Percentiles rank a stretch among this genome's conserved stretches.
phyloP scores from a whole-genome alignment of 192 early-diverging fungal genomes.

The Coemansia sp. region DNA sequence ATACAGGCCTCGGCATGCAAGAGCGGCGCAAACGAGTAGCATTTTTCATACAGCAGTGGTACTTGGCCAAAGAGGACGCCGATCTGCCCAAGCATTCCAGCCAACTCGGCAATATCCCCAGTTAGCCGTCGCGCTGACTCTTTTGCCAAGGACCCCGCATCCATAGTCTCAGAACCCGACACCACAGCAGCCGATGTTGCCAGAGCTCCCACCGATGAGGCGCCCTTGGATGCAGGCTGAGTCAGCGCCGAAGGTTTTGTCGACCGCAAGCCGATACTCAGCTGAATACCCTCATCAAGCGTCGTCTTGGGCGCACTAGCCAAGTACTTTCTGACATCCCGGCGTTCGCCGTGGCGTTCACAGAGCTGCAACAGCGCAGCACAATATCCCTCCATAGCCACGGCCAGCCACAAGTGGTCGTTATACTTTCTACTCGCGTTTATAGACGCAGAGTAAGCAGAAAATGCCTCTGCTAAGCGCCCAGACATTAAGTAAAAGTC shows the following conservation, averaged over 20 bases:
- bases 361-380: slow-evolving; percentile 50
- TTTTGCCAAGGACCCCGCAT: neutral
- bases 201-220: neutral
- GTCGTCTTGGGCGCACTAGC: slow-evolving; percentile 9
- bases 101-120: slow-evolving; percentile 3
- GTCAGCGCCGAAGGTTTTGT: neutral
- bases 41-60: slow-evolving; percentile 44
- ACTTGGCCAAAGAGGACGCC: slow-evolving; percentile 34
- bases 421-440: slow-evolving; percentile 28
- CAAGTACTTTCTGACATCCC: slow-evolving; percentile 11
- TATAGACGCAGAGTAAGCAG: slow-evolving; percentile 37
- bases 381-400: slow-evolving; percentile 55
- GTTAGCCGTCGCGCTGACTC: neutral
- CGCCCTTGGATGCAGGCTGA: neutral
- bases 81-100: slow-evolving; percentile 14
- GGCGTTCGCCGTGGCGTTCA: slow-evolving; percentile 25
- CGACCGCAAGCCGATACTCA: neutral
- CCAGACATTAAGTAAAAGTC: slow-evolving; percentile 54
- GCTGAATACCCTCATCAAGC: neutral
- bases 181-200: neutral
- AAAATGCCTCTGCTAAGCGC: slow-evolving; percentile 44
- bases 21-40: slow-evolving; percentile 47
- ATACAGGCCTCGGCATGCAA: slow-evolving; percentile 53
- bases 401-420: slow-evolving; percentile 56
- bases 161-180: neutral